Conservation (phyloP, 495 filamentous ascomycete genomes). For the Hypoxylon subgilvum region DNA sequence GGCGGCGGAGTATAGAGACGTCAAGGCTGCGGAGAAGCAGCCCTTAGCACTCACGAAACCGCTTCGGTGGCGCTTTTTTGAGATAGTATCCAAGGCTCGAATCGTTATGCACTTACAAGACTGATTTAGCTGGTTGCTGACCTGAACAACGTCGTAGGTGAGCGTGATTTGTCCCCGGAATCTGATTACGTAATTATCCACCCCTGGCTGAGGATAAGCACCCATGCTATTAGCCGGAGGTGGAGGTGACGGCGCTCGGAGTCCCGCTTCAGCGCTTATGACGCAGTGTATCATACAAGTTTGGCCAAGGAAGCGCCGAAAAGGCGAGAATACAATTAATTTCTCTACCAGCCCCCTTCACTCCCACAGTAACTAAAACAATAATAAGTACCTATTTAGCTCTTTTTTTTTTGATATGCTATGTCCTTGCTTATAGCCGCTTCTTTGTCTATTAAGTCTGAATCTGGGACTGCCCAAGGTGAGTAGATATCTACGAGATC, state of each 20-base stretch:
- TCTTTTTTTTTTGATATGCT: conserved; percentile 5
- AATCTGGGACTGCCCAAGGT: not conserved
- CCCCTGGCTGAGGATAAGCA: conserved; percentile 11
- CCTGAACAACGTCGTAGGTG: too few relatives aligned
- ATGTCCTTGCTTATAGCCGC: conserved; percentile 14
- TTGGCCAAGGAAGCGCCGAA: conserved; percentile 29
- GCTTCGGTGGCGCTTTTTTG: too few relatives aligned
- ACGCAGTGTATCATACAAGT: conserved; percentile 29
- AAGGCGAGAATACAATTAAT: conserved; percentile 12
- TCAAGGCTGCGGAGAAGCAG: too few relatives aligned
- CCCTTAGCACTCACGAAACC: too few relatives aligned
- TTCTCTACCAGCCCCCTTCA: not conserved
- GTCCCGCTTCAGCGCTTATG: conserved; percentile 24
- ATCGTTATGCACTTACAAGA: too few relatives aligned
- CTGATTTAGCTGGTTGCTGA: too few relatives aligned
- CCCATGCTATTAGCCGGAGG: conserved; percentile 11
- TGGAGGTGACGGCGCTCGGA: conserved; percentile 19
- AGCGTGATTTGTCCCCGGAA: too few relatives aligned
- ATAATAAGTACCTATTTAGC: too few relatives aligned
- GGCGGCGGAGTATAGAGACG: conserved; percentile 1
- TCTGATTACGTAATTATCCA: not conserved
- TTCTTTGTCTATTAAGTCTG: conserved; percentile 8
- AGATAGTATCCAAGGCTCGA: too few relatives aligned
- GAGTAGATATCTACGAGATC: not conserved
- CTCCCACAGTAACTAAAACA: conserved; percentile 4